A percentile compares a stretch with the other conserved stretches of the same genome.
Evolutionary conservation across 2,329 filamentous ascomycete species (phyloP).

Genomic region (Epichloe gansuensis): DNA sequence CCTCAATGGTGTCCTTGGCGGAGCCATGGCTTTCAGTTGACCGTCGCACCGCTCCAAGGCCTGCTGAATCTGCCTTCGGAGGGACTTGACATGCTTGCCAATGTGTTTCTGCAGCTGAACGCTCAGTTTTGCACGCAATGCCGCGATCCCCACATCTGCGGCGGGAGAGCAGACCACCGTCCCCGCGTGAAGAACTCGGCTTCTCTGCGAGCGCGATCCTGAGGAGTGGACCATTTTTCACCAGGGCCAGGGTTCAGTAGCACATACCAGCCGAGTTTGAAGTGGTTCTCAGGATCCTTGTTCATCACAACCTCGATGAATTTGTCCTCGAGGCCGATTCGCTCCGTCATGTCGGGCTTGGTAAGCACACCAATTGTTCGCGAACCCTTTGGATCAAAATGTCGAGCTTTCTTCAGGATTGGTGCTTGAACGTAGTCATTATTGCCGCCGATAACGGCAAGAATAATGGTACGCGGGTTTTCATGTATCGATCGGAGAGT

Average conservation of each 20-base stretch:
- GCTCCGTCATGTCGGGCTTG: conserved; percentile 40
- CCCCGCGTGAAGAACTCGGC: conserved; percentile 37
- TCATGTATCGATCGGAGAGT: conserved; percentile 43
- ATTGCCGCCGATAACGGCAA: conserved; percentile 43
- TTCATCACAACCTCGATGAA: conserved; percentile 42
- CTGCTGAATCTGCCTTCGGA: conserved; percentile 38
- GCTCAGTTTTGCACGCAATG: conserved; percentile 37
- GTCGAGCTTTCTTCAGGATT: conserved; percentile 36
- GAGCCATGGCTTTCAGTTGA: conserved; percentile 37
- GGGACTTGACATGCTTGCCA: conserved; percentile 37
- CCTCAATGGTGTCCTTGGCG: conserved; percentile 38
- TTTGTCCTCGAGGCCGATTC: conserved; percentile 40
- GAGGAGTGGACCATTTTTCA: conserved; percentile 30
- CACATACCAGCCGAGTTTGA: conserved; percentile 40
- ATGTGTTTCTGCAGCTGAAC: conserved; percentile 39
- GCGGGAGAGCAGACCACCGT: conserved; percentile 35
- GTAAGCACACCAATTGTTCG: conserved; percentile 40
- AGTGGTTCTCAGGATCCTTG: conserved; percentile 36
- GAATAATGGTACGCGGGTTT: conserved; percentile 42
- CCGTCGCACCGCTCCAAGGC: conserved; percentile 35
- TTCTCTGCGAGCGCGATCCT: conserved; percentile 30
- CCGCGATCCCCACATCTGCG: conserved; percentile 32
- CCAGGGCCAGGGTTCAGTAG: conserved; percentile 36
- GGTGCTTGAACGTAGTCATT: conserved; percentile 42
- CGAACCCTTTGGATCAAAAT: conserved; percentile 36